Evolutionary conservation across 2,329 filamentous ascomycete species (phyloP).

Genomic region (Aspergillus brasiliensis): DNA sequence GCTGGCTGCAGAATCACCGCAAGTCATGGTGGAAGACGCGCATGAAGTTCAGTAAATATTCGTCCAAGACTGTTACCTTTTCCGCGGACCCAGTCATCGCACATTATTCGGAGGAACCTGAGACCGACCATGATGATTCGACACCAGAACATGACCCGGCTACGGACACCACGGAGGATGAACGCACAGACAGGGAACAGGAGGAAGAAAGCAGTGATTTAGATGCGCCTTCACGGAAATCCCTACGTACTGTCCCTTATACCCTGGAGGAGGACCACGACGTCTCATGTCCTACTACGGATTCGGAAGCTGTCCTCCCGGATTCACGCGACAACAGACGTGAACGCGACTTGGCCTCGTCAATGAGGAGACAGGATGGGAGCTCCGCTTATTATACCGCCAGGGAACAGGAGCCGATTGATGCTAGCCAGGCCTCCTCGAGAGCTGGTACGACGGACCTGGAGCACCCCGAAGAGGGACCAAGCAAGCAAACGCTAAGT

Average conservation of each 20-base stretch:
- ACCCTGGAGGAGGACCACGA: conserved; percentile 22
- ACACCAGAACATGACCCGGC: conserved; percentile 15
- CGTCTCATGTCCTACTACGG: not conserved
- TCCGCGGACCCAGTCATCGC: conserved; percentile 49
- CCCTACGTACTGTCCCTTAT: conserved; percentile 28
- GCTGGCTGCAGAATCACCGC: conserved; percentile 64
- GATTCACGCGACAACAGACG: conserved; percentile 10
- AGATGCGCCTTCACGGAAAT: not conserved
- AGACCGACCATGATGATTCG: not conserved
- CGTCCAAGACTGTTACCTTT: conserved; percentile 54
- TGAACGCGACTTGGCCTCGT: conserved; percentile 2
- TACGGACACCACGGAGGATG: conserved; percentile 23
- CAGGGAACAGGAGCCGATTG: conserved; percentile 25
- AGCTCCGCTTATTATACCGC: conserved; percentile 37
- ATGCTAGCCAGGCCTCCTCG: conserved; percentile 19
- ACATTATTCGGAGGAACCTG: conserved; percentile 37
- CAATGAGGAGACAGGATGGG: conserved; percentile 20
- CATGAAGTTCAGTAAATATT: conserved; percentile 48
- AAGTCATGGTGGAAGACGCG: conserved; percentile 63
- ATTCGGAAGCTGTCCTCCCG: conserved; percentile 12
- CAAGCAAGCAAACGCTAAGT: conserved; percentile 19
- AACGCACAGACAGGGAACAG: conserved; percentile 17
- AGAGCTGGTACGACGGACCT: conserved; percentile 11
- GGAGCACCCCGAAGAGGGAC: conserved; percentile 7
- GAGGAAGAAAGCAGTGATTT: conserved; percentile 15